Percentiles rank a stretch among this genome's conserved stretches.
These are phyloP conservation scores for Acacia melanoxylon DNA, from an alignment of 306 rosid genomes.

Conservation along the genomic window DNA sequence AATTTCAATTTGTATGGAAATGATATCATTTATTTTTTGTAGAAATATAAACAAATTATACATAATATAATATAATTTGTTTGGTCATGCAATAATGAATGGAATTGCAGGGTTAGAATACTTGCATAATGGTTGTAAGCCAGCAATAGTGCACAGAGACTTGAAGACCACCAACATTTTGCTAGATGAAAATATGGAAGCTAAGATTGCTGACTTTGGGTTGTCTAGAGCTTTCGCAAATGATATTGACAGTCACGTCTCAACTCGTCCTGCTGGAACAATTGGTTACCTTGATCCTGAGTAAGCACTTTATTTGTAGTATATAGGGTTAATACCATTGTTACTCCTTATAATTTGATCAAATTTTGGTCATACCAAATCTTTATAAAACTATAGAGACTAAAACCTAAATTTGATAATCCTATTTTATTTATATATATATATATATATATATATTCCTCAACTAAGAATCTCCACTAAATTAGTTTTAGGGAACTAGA, in stretches of 20 bases:
- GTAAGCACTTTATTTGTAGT: constrained; percentile 12
- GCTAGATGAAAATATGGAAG: constrained; percentile 36
- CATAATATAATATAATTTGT: neutral
- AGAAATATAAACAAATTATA: too few relatives aligned
- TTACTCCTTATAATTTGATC: too few relatives aligned
- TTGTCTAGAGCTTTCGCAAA: constrained; percentile 37
- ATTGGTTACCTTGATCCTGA: constrained; percentile 51
- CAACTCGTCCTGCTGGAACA: constrained; percentile 43
- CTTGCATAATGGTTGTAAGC: constrained; percentile 46
- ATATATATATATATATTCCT: too few relatives aligned
- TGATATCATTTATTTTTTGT: too few relatives aligned
- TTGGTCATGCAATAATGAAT: neutral
- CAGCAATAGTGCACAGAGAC: constrained; percentile 48
- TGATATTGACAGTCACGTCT: constrained; percentile 35
- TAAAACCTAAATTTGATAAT: too few relatives aligned
- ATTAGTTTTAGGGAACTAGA: too few relatives aligned
- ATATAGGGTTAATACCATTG: too few relatives aligned
- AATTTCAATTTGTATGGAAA: neutral
- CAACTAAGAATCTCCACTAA: too few relatives aligned
- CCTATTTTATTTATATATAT: too few relatives aligned
- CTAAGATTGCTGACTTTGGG: constrained; percentile 60
- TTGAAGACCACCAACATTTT: constrained; percentile 59
- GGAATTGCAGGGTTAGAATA: constrained; percentile 35
- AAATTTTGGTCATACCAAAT: too few relatives aligned
- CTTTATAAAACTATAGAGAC: too few relatives aligned